phyloP scores from a whole-genome alignment of 805 yeast genomes.

The Grigorovia yakushimaensis region DNA sequence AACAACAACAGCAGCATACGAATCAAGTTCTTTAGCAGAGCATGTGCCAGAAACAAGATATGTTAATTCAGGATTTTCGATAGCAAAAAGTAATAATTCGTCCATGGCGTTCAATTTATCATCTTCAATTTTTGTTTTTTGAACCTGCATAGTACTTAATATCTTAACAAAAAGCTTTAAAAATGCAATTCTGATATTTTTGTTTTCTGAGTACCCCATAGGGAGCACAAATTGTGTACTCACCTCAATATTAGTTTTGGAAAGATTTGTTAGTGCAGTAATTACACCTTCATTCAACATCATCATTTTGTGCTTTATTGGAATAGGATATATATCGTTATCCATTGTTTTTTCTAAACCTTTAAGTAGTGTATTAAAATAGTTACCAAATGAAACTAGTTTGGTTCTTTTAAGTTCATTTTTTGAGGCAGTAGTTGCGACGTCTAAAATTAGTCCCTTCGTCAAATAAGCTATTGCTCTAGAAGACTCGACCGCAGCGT shows the following conservation, averaged over 20 bases:
- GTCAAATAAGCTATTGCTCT: slow-evolving; percentile 47
- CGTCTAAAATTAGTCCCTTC: slow-evolving; percentile 47
- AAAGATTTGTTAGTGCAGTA: slow-evolving; percentile 53
- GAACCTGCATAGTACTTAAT: slow-evolving; percentile 29
- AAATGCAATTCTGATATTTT: slow-evolving; percentile 58
- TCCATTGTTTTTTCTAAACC: slow-evolving; percentile 34
- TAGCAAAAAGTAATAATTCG: slow-evolving; percentile 23
- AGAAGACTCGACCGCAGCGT: slow-evolving; percentile 56
- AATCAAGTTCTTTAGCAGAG: slow-evolving; percentile 59
- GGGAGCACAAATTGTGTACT: slow-evolving; percentile 71
- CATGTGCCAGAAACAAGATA: slow-evolving; percentile 51
- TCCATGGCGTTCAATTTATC: slow-evolving; percentile 19
- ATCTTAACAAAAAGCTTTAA: slow-evolving; percentile 70
- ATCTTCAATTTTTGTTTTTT: slow-evolving; percentile 22
- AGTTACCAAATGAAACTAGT: slow-evolving; percentile 57
- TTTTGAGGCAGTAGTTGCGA: slow-evolving; percentile 45
- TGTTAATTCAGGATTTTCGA: slow-evolving; percentile 35
- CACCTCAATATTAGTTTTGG: slow-evolving; percentile 64
- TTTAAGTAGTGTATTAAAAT: slow-evolving; percentile 49
- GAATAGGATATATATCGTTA: slow-evolving; percentile 28
- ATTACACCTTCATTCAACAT: slow-evolving; percentile 55
- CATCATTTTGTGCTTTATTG: slow-evolving; percentile 43
- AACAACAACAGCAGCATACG: slow-evolving; percentile 56
- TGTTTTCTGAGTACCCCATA: slow-evolving; percentile 63
- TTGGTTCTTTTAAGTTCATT: slow-evolving; percentile 44